phyloP scores from a whole-genome alignment of 306 rosid genomes.

The Vicia villosa region DNA sequence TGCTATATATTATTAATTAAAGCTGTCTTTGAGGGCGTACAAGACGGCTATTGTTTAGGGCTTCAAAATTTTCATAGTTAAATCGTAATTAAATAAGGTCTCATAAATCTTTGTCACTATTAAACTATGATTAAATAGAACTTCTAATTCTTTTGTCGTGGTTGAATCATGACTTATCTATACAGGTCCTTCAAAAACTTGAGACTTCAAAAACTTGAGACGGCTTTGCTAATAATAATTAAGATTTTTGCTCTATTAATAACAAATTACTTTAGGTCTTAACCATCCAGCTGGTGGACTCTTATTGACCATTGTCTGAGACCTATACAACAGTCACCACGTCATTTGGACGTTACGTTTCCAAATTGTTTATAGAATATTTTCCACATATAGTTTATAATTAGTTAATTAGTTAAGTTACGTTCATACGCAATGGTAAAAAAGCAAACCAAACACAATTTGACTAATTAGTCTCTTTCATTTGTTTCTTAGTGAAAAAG shows the following conservation, averaged over 20 bases:
- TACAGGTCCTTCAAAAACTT: no score
- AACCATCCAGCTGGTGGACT: conserved; percentile 44
- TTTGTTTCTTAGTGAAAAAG: background rate
- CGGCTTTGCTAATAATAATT: background rate
- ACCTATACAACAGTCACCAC: conserved; percentile 11
- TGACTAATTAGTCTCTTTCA: conserved; percentile 27
- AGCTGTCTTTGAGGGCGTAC: no score
- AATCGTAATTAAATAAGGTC: no score
- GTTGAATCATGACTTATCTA: no score
- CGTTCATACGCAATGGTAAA: conserved; percentile 31
- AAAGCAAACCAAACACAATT: conserved; percentile 35
- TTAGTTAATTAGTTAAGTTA: background rate
- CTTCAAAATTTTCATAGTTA: no score
- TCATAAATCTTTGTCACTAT: no score
- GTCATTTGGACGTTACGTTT: background rate
- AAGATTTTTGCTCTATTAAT: background rate
- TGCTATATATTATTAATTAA: no score
- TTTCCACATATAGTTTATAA: conserved; percentile 28
- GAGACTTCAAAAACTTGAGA: no score
- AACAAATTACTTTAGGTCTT: conserved; percentile 24
- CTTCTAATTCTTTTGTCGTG: no score
- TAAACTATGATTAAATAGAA: no score
- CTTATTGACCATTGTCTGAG: conserved; percentile 46
- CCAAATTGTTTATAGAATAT: conserved; percentile 26
- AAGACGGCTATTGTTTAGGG: no score